Evolutionary conservation across 2,329 filamentous ascomycete genomes (phyloP).

Genomic region (Apiospora aurea): DNA sequence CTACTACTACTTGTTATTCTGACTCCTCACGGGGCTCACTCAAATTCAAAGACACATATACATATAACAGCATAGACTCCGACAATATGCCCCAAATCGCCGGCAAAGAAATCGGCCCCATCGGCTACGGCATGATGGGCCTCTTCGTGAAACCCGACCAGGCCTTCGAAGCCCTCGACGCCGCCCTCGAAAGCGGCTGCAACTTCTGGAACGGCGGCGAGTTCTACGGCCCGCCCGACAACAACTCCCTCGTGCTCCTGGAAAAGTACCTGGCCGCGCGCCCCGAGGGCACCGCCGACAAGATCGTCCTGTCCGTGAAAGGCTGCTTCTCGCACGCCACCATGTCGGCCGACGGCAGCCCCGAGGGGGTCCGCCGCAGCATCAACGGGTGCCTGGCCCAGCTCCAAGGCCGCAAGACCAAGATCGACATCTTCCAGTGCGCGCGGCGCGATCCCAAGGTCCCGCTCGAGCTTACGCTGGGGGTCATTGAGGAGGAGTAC

Average conservation of each 20-base stretch:
- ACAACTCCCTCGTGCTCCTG: conserved; percentile 17
- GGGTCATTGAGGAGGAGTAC: conserved; percentile 54
- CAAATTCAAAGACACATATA: background rate
- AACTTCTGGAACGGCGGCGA: conserved; percentile 23
- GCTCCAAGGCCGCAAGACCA: conserved; percentile 61
- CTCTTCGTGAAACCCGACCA: background rate
- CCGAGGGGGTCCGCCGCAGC: conserved; percentile 61
- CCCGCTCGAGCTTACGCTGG: conserved; percentile 53
- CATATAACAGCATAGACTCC: background rate
- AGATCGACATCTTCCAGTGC: conserved; percentile 65
- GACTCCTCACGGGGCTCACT: no score
- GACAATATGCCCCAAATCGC: conserved; percentile 26
- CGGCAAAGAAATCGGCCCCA: conserved; percentile 27
- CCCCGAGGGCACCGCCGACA: background rate
- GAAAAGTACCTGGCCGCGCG: conserved; percentile 13
- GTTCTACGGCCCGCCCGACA: conserved; percentile 19
- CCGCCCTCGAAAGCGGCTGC: conserved; percentile 2
- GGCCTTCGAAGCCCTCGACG: conserved; percentile 7
- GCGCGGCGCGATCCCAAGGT: conserved; percentile 61
- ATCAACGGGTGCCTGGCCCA: conserved; percentile 62
- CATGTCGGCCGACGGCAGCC: conserved; percentile 53
- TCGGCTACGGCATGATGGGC: conserved; percentile 29
- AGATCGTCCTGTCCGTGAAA: conserved; percentile 1
- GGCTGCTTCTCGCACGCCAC: conserved; percentile 11
- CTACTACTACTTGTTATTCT: background rate